Conservation (phyloP, 2,329 filamentous ascomycete species). For the Pseudogymnoascus sp. region DNA sequence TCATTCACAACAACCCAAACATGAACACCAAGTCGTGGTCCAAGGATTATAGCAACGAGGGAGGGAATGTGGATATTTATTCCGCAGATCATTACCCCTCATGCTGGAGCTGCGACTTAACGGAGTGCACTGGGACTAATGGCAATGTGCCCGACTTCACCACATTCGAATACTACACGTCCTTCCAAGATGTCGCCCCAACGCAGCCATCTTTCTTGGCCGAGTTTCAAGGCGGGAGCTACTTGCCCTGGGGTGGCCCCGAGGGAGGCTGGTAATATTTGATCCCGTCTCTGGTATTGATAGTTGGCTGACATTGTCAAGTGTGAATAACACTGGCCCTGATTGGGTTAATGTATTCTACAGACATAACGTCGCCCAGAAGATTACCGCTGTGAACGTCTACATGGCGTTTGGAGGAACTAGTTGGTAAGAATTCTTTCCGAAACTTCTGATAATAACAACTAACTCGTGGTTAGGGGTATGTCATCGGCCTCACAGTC, state of each 20-base stretch:
- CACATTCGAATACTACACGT: conserved; percentile 27
- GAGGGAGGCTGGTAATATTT: background rate
- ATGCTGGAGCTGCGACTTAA: conserved; percentile 58
- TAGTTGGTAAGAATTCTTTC: conserved; percentile 38
- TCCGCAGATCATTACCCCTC: conserved; percentile 47
- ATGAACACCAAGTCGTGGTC: conserved; percentile 53
- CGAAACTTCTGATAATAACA: background rate
- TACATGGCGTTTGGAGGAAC: conserved; percentile 63
- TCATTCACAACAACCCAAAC: conserved; percentile 54
- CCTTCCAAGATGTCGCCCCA: conserved; percentile 24
- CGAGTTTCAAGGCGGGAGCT: conserved; percentile 53
- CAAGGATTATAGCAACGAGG: conserved; percentile 48
- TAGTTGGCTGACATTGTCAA: conserved; percentile 27
- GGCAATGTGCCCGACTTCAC: conserved; percentile 48
- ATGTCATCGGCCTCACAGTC: background rate
- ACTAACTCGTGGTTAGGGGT: background rate
- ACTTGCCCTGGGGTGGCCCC: conserved; percentile 22
- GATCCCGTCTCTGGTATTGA: conserved; percentile 18
- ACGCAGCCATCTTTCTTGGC: conserved; percentile 41
- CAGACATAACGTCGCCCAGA: conserved; percentile 52
- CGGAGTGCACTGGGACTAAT: conserved; percentile 53
- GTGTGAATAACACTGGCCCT: conserved; percentile 41
- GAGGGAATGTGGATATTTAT: conserved; percentile 48
- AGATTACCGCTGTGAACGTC: conserved; percentile 51
- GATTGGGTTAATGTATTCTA: conserved; percentile 60